Evolutionary conservation across 805 yeast species (phyloP).

Genomic region (Wickerhamiella lipophila): DNA sequence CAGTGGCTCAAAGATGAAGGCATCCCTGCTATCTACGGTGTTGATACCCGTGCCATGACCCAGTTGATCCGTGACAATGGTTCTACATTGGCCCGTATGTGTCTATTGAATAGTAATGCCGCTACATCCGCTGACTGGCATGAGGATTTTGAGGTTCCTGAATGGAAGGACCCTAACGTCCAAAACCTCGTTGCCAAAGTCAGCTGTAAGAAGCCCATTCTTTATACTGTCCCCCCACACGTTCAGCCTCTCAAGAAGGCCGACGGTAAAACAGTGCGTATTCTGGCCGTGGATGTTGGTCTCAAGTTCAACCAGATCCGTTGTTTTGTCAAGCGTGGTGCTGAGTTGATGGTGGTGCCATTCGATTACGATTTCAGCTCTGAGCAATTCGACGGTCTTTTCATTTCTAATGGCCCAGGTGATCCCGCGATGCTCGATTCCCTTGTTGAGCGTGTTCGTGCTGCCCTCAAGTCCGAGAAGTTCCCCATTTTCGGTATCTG

Average conservation of each 20-base stretch:
- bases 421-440: conserved; percentile 80
- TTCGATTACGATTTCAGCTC: conserved; percentile 77
- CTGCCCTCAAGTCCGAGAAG: conserved; percentile 48
- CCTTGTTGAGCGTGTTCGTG: conserved; percentile 47
- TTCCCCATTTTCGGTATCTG: conserved; percentile 96
- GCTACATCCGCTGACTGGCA: conserved; percentile 40
- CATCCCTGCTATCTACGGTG: conserved; percentile 94
- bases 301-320: conserved; percentile 96
- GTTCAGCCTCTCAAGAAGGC: conserved; percentile 34
- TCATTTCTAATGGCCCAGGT: conserved; percentile 98
- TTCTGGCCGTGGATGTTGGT: conserved; percentile 92
- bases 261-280: conserved; percentile 66
- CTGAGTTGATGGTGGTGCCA: conserved; percentile 89
- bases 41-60: conserved; percentile 91
- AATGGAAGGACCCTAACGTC: conserved; percentile 87
- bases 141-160: conserved; percentile 55
- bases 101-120: conserved; percentile 26
- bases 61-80: conserved; percentile 87
- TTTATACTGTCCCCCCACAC: conserved; percentile 57
- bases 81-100: conserved; percentile 81
- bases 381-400: conserved; percentile 87
- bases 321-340: conserved; percentile 92
- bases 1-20: conserved; percentile 86
- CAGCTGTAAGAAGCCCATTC: conserved; percentile 57
- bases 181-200: conserved; percentile 87